These are phyloP conservation scores for Hibiscus mutabilis DNA, from an alignment of 345 rosid genomes.

Conservation along the genomic window DNA sequence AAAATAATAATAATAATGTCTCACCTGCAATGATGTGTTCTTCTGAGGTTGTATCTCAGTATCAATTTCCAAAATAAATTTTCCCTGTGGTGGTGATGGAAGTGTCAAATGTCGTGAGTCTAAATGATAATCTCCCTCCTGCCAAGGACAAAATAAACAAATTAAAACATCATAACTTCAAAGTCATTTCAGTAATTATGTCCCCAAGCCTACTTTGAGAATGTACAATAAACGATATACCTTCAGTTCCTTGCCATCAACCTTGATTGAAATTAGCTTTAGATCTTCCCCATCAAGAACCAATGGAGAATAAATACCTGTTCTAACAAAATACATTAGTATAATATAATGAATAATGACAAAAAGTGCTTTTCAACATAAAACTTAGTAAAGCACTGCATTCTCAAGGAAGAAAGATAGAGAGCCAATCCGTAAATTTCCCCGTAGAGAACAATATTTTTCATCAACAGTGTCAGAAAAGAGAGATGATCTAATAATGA, in stretches of 20 bases:
- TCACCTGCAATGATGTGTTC: slow-evolving; percentile 90
- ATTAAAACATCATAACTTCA: background rate
- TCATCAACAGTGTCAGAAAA: background rate
- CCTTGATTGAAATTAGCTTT: slow-evolving; percentile 72
- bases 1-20: slow-evolving; percentile 6
- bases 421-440: background rate
- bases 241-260: slow-evolving; percentile 66
- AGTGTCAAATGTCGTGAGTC: slow-evolving; percentile 69
- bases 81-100: slow-evolving; percentile 52
- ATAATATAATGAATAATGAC: background rate
- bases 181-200: background rate
- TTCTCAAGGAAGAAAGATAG: background rate
- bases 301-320: slow-evolving; percentile 72
- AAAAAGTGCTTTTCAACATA: background rate
- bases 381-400: background rate
- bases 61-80: slow-evolving; percentile 68
- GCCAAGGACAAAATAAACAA: background rate
- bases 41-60: slow-evolving; percentile 83
- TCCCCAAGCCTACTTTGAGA: background rate
- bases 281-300: slow-evolving; percentile 79
- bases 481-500: background rate
- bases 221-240: slow-evolving; percentile 25
- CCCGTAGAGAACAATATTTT: background rate
- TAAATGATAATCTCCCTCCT: slow-evolving; percentile 66
- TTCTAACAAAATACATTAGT: slow-evolving; percentile 14